These are phyloP conservation scores for Nakazawaea ishiwadae DNA, from an alignment of 805 yeast genomes.

Conservation along the genomic window DNA sequence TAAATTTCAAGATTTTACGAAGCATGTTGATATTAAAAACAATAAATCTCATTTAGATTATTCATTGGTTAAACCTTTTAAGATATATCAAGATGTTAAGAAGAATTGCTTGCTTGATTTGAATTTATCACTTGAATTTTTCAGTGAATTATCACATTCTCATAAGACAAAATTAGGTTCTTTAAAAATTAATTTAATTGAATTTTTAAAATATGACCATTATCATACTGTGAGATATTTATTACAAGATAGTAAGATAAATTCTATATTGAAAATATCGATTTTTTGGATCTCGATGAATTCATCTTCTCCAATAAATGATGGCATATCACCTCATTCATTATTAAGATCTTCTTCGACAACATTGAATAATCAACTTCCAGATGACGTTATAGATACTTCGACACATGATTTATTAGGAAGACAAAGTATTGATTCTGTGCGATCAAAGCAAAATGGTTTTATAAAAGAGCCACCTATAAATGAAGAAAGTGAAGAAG, in stretches of 20 bases:
- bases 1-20: slow-evolving; percentile 32
- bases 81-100: slow-evolving; percentile 34
- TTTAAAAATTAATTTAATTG: slow-evolving; percentile 64
- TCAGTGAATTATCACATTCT: slow-evolving; percentile 22
- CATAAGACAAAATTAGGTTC: slow-evolving; percentile 54
- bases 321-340: too few species aligned
- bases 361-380: neutral
- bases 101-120: slow-evolving; percentile 37
- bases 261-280: slow-evolving; percentile 66
- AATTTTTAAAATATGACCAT: slow-evolving; percentile 55
- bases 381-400: too few species aligned
- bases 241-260: slow-evolving; percentile 73
- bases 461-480: too few species aligned
- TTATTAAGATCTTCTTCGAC: neutral
- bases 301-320: neutral
- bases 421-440: too few species aligned
- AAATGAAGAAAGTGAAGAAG: too few species aligned
- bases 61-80: slow-evolving; percentile 24
- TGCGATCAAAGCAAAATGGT: too few species aligned
- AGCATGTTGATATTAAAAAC: slow-evolving; percentile 36
- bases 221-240: slow-evolving; percentile 59
- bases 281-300: slow-evolving; percentile 25
- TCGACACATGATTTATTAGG: too few species aligned
- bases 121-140: slow-evolving; percentile 34
- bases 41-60: slow-evolving; percentile 51